Conservation (phyloP, 2,329 filamentous ascomycete genomes). For the Fusarium oligoseptatum region DNA sequence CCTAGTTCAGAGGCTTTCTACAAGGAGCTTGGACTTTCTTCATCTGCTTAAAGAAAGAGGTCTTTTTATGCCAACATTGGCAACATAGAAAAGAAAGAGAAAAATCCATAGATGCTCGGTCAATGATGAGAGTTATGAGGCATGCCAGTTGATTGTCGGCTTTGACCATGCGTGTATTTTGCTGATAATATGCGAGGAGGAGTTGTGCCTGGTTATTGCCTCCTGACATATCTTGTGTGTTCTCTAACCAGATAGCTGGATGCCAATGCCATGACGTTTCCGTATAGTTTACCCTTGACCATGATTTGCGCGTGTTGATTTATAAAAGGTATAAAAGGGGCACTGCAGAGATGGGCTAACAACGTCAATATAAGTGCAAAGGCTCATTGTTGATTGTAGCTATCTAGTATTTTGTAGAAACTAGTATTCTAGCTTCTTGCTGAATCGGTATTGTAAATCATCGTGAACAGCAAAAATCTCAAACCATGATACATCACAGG, state of each 20-base stretch:
- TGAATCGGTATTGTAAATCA: conserved; percentile 2
- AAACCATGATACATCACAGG: conserved; percentile 19
- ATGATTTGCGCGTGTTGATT: not conserved
- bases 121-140: not conserved
- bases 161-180: conserved; percentile 4
- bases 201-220: not conserved
- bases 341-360: not conserved
- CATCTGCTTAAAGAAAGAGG: conserved; percentile 26
- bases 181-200: not conserved
- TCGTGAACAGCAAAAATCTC: conserved; percentile 23
- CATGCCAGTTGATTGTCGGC: not conserved
- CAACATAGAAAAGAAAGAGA: conserved; percentile 22
- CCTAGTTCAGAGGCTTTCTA: conserved; percentile 86
- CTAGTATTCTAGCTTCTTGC: not conserved
- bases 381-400: not conserved
- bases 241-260: not conserved
- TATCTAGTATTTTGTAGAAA: not conserved
- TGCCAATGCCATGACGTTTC: not conserved
- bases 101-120: not conserved
- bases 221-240: no score
- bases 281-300: not conserved
- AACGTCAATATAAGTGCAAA: not conserved
- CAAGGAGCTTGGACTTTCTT: conserved; percentile 73
- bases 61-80: not conserved
- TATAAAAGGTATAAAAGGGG: not conserved